A percentile compares a stretch with the other conserved stretches of the same genome.
Conservation (phyloP, 352 stramenopile species). For the Pythium insidiosum region DNA sequence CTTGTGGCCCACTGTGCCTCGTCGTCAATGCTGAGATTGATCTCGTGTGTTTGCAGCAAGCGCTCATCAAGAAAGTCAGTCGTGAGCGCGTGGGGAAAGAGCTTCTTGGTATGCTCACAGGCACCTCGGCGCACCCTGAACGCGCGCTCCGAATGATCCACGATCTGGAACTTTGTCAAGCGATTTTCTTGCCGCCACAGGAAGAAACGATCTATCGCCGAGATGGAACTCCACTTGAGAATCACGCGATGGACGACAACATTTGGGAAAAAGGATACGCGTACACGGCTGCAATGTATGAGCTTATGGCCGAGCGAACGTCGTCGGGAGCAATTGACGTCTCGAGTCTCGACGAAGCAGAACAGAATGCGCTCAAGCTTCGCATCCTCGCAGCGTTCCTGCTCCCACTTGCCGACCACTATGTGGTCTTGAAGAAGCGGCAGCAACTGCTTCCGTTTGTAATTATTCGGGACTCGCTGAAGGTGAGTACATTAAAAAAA, state of each 20-base stretch:
- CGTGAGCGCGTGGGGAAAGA: conserved; percentile 78
- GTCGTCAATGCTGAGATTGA: neutral
- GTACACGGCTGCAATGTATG: conserved; percentile 37
- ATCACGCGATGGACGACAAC: conserved; percentile 2
- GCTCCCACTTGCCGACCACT: conserved; percentile 40
- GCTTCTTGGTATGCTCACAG: conserved; percentile 55
- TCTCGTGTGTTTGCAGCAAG: conserved; percentile 16
- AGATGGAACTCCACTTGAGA: conserved; percentile 12
- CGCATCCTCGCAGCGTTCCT: conserved; percentile 47
- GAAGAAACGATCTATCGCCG: conserved; percentile 24
- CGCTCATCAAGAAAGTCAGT: conserved; percentile 67
- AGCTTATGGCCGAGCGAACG: conserved; percentile 12
- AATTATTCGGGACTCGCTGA: conserved; percentile 59
- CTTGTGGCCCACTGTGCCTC: neutral
- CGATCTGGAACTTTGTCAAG: conserved; percentile 39
- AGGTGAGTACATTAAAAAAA: conserved; percentile 16
- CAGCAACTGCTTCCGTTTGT: conserved; percentile 30
- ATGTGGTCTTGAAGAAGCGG: conserved; percentile 46
- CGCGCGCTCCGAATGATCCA: conserved; percentile 43
- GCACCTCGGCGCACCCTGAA: conserved; percentile 52
- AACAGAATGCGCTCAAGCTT: conserved; percentile 39
- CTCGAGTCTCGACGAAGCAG: conserved; percentile 21
- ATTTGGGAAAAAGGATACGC: conserved; percentile 33
- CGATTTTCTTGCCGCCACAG: conserved; percentile 45
- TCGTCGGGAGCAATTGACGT: conserved; percentile 17